Conservation (phyloP, 495 filamentous ascomycete genomes). For the Clavariopsis aquatica region DNA sequence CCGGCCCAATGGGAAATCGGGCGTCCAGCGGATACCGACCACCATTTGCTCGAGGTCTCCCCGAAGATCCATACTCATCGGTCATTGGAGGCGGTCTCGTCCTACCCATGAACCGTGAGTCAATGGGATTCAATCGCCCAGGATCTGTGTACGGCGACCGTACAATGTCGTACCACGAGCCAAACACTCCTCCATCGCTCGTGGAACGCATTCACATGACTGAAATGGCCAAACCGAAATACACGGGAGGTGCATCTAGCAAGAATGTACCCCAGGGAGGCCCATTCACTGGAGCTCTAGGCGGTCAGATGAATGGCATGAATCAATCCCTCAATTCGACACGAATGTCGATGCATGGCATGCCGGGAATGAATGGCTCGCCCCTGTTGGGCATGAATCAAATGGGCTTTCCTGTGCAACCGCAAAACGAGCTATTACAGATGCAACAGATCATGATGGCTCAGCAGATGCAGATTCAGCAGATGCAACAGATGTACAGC, state of each 20-base stretch:
- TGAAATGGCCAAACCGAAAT: conserved; percentile 25
- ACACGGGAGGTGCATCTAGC: conserved; percentile 30
- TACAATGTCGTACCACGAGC: conserved; percentile 18
- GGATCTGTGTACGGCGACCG: conserved; percentile 54
- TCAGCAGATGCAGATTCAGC: conserved; percentile 30
- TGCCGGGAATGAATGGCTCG: conserved; percentile 8
- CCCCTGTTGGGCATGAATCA: conserved; percentile 33
- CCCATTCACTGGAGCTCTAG: conserved; percentile 25
- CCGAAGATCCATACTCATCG: conserved; percentile 73
- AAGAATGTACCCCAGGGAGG: conserved; percentile 16
- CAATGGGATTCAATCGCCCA: conserved; percentile 52
- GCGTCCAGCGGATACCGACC: conserved; percentile 59
- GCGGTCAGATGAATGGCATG: conserved; percentile 26
- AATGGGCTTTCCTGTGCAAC: conserved; percentile 20
- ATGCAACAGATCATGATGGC: conserved; percentile 35
- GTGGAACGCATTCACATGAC: conserved; percentile 27
- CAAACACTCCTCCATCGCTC: conserved; percentile 3
- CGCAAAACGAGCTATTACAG: conserved; percentile 24
- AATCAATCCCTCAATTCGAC: conserved; percentile 2
- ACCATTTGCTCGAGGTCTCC: conserved; percentile 82
- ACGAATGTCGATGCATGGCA: conserved; percentile 24
- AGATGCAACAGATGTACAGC: conserved; percentile 18
- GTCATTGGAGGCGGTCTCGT: conserved; percentile 74
- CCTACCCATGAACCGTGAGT: conserved; percentile 72
- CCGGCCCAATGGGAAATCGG: conserved; percentile 49